Conservation (phyloP, 768 basidiomycete genomes). For the Chalciporus sphaerocephalus region DNA sequence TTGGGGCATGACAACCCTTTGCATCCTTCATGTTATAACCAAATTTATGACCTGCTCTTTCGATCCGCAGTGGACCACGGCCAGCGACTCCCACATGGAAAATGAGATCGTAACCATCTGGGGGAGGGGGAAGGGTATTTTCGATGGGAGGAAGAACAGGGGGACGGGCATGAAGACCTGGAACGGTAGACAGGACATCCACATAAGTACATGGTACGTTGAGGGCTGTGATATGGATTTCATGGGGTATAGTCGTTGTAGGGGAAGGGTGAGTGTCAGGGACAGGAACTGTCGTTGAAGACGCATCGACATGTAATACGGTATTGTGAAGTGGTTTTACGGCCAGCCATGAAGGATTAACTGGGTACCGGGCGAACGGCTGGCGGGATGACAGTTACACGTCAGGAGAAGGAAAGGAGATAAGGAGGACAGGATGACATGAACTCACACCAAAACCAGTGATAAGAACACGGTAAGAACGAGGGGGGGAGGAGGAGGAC, state of each 20-base stretch:
- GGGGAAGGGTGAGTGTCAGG: slow-evolving; percentile 4
- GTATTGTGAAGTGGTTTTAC: slow-evolving; percentile 59
- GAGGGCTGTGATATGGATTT: slow-evolving; percentile 58
- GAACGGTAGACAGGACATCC: slow-evolving; percentile 49
- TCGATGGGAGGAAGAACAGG: slow-evolving; percentile 43
- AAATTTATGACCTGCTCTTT: slow-evolving; percentile 60
- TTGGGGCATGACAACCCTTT: slow-evolving; percentile 51
- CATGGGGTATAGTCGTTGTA: slow-evolving; percentile 24
- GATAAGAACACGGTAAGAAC: slow-evolving; percentile 43
- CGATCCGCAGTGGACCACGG: slow-evolving; percentile 59
- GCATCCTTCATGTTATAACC: slow-evolving; percentile 70
- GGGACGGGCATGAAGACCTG: slow-evolving; percentile 57
- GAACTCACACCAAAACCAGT: slow-evolving; percentile 53
- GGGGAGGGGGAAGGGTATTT: slow-evolving; percentile 37
- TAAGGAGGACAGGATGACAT: slow-evolving; percentile 18
- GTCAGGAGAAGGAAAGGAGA: slow-evolving; percentile 20
- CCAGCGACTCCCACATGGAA: slow-evolving; percentile 69
- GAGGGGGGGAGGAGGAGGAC: slow-evolving; percentile 22
- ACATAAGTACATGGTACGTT: slow-evolving; percentile 58
- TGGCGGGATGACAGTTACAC: slow-evolving; percentile 27
- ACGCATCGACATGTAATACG: slow-evolving; percentile 39
- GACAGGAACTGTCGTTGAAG: slow-evolving; percentile 19
- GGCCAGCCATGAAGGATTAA: slow-evolving; percentile 73
- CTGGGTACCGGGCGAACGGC: slow-evolving; percentile 53
- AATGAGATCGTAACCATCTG: slow-evolving; percentile 60